Evolutionary conservation across 345 rosid species (phyloP).

Genomic region (Sisymbrium irio): DNA sequence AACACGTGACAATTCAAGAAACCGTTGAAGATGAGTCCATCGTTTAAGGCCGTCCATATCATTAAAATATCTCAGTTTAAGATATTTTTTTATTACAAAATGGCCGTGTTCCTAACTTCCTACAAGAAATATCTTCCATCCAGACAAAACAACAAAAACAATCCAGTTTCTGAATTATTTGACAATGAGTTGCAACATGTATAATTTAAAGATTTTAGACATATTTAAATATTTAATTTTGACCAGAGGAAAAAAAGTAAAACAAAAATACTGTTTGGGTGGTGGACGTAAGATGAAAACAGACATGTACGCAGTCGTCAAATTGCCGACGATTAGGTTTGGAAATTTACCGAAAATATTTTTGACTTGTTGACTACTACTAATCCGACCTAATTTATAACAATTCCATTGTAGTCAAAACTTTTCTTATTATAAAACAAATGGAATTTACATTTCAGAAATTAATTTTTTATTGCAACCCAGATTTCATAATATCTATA

Average conservation of each 20-base stretch:
- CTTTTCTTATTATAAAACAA: background rate
- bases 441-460: background rate
- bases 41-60: slow-evolving; percentile 13
- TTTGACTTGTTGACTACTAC: slow-evolving; percentile 24
- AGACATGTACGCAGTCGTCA: slow-evolving; percentile 24
- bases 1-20: background rate
- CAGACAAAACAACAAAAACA: background rate
- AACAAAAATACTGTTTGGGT: background rate
- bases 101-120: background rate
- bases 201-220: background rate
- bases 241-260: background rate
- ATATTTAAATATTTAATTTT: slow-evolving; percentile 1
- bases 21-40: slow-evolving; percentile 11
- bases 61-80: slow-evolving; percentile 12
- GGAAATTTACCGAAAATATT: background rate
- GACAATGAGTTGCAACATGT: background rate
- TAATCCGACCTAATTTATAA: background rate
- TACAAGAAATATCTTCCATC: slow-evolving; percentile 3
- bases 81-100: background rate
- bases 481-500: background rate
- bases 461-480: background rate
- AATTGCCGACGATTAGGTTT: slow-evolving; percentile 26
- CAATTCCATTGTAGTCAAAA: slow-evolving; percentile 3
- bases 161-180: background rate
- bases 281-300: slow-evolving; percentile 6